Base-by-base conservation (phyloP, 2,329 filamentous ascomycete genomes). In the Epichloe sp. region DNA sequence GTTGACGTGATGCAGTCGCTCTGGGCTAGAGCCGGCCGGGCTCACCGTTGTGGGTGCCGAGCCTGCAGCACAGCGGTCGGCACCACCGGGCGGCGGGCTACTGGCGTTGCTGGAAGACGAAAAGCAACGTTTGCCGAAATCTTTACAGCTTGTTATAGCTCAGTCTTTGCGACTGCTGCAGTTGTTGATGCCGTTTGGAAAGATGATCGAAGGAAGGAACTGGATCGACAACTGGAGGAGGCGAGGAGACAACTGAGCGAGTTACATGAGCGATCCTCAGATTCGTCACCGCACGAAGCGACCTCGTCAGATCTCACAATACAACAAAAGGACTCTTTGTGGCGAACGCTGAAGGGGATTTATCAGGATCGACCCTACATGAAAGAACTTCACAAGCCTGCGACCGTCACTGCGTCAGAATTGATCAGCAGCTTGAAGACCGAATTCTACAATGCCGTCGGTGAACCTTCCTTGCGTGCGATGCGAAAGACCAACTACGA, bases 121-220 rank as follows among this genome's bases (percentile, higher is more conserved):
- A 75, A 74, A 56, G 64, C 74, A 43, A 71, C 71, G 41, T 64
- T 72, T 59, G 67, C 74, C 65, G 70, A 81, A 66, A 56, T 82
- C 53, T 73, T 83, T 61, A 86, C 83, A 23, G 78, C 83, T 40
- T 78, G 76, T 62, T 87, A 86, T 60, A 83, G 83, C 26, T 78
- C 80, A 36, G 76, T 84, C 50, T 77, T 86, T 59, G 82, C 80
- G 5, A 78, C 79, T 2, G 83, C 82, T 2, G 75, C 82, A 11
- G 69, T 84, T 3, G 68, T 78, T 34, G 85, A 88, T 62, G 77
- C 78, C 5, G 69, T 72, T 31, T 63, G 68, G 34, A 86, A 87
- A 62, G 72, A 78, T 50, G 69, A 71, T 41, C 72, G 79, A 55
- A 73, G 77, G 45, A 71, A 71, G 54, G 75, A 82, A 56, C 78